Evolutionary conservation across 768 basidiomycete genomes (phyloP), one percentile per base, ranked within the genome.

Genomic region (Tephrocybe sp.): DNA sequence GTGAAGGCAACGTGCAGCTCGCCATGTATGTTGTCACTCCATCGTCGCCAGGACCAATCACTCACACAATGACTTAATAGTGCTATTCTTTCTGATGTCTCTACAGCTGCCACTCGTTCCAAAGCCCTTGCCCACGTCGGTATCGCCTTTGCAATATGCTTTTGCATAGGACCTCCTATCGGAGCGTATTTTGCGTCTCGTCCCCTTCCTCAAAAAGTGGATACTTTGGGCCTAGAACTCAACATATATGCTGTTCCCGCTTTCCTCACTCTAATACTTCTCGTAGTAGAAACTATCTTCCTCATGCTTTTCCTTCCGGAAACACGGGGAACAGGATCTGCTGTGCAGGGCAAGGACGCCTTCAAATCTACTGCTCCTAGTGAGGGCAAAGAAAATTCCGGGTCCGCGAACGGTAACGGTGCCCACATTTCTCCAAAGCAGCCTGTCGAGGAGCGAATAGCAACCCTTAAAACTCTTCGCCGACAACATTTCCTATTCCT

Each of bases 1-100:
- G 90, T 62, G 96, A 99, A 73, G 96, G 96, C 39, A 99, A 99
- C 63, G 96, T 98, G 10, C 96, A 99, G 65, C 75, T 99, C 39
- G 89, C 91, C 40, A 94, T 94, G 93, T 93, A 63, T 59, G 88
- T 78, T 26, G 41, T 25, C 20, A 21, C 26, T 30, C n/a, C 20
- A 15, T 55, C 4, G 15, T 25, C n/a, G 37, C 40, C 25, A 23
- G 14, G 11, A 23, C 33, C 32, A 14, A 24, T n/a, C 34, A 28
- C 15, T 51, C 45, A 50, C 20, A 3, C 18, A 39, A 43, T 26
- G 12, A 28, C 24, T 51, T 47, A 18, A 52, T 39, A 97, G 93
- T 61, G 94, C 97, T 4, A 94, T 95, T 60, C 81, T 99, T 26
- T 92, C 93, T 20, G 96, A 98, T 65, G 83, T 98, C 36, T 90